These are phyloP conservation scores for Aspergillus sp. DNA, from an alignment of 2,329 filamentous ascomycete genomes.

Conservation along the genomic window DNA sequence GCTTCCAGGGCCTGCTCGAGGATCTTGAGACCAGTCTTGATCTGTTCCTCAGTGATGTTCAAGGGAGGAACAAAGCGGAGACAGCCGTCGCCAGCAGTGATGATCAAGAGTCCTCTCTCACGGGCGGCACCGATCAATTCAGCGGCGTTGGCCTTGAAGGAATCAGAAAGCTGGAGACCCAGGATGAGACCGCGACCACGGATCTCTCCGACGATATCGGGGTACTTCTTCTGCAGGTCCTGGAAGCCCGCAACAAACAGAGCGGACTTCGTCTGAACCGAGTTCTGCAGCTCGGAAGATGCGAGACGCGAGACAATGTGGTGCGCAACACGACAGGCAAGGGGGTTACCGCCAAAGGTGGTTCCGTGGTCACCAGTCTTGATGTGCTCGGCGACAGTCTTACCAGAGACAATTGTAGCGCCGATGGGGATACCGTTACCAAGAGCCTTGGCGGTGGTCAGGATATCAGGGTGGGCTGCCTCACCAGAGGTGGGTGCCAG, in stretches of 20 bases:
- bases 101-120: slow-evolving; percentile 81
- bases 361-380: slow-evolving; percentile 83
- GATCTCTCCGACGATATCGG: slow-evolving; percentile 70
- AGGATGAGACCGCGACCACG: slow-evolving; percentile 81
- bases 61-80: slow-evolving; percentile 87
- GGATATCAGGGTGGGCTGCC: slow-evolving; percentile 84
- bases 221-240: slow-evolving; percentile 56
- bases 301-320: slow-evolving; percentile 76
- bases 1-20: slow-evolving; percentile 63
- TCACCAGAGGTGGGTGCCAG: slow-evolving; percentile 35
- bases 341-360: slow-evolving; percentile 88
- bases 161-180: slow-evolving; percentile 73
- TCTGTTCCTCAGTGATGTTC: slow-evolving; percentile 74
- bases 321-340: slow-evolving; percentile 78
- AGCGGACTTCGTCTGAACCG: slow-evolving; percentile 64
- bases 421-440: slow-evolving; percentile 96
- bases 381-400: slow-evolving; percentile 63
- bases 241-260: slow-evolving; percentile 57
- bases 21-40: slow-evolving; percentile 70
- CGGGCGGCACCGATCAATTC: slow-evolving; percentile 77
- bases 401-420: slow-evolving; percentile 65
- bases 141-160: slow-evolving; percentile 49
- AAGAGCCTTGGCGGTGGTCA: slow-evolving; percentile 92
- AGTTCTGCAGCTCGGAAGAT: slow-evolving; percentile 63
- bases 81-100: slow-evolving; percentile 90